Percentiles rank a stretch among this genome's conserved stretches.
phyloP scores from a whole-genome alignment of 2,329 filamentous ascomycete genomes.

The Chrysoporthe cubensis region DNA sequence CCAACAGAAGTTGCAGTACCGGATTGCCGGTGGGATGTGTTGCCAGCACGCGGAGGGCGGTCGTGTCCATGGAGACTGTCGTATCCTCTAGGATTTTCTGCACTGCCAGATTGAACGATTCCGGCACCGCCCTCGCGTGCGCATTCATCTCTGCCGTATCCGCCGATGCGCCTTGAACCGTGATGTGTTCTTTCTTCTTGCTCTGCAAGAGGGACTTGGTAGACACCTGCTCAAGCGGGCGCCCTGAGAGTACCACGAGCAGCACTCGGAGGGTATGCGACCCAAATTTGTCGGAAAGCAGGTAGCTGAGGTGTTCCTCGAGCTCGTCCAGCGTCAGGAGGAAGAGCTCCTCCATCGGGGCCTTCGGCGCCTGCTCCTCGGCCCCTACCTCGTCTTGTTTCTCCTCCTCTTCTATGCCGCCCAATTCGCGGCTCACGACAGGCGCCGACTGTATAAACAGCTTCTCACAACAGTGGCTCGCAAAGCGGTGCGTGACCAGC shows the following conservation, averaged over 20 bases:
- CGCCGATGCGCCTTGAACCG: constrained; percentile 59
- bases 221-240: constrained; percentile 72
- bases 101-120: constrained; percentile 75
- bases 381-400: constrained; percentile 50
- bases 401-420: constrained; percentile 46
- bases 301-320: constrained; percentile 79
- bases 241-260: constrained; percentile 81
- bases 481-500: constrained; percentile 92
- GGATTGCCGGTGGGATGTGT: constrained; percentile 92
- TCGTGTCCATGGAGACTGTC: constrained; percentile 74
- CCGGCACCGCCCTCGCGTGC: constrained; percentile 67
- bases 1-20: constrained; percentile 85
- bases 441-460: constrained; percentile 85
- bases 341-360: constrained; percentile 83
- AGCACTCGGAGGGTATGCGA: constrained; percentile 90
- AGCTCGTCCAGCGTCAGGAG: constrained; percentile 83
- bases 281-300: constrained; percentile 86
- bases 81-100: constrained; percentile 83
- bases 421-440: constrained; percentile 74
- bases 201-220: constrained; percentile 81
- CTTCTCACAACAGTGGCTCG: constrained; percentile 95
- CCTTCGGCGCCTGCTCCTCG: constrained; percentile 51
- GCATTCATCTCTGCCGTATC: constrained; percentile 51
- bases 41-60: constrained; percentile 80
- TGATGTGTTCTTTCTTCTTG: constrained; percentile 87